A percentile compares a stretch with the other conserved stretches of the same genome.
phyloP scores from a whole-genome alignment of 1,284 basidiomycete genomes.

The Trichosporon faecale region DNA sequence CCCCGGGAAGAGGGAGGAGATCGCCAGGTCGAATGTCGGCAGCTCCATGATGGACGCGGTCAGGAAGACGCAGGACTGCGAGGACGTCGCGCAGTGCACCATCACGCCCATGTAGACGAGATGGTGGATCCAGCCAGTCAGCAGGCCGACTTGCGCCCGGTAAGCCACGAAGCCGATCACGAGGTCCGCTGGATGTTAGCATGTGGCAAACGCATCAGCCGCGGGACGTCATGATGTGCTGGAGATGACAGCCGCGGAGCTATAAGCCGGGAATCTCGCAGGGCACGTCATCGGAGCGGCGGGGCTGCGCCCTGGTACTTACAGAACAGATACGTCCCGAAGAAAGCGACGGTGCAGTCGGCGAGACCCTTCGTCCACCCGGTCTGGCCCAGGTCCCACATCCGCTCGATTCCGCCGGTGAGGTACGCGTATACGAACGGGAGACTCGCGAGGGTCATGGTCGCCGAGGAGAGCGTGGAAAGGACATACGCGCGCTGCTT shows the following conservation, averaged over 20 bases:
- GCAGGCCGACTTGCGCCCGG: constrained; percentile 53
- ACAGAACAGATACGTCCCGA: constrained; percentile 48
- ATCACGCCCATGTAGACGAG: constrained; percentile 58
- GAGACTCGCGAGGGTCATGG: constrained; percentile 56
- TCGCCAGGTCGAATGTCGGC: constrained; percentile 60
- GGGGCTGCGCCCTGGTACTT: constrained; percentile 20
- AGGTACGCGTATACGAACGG: constrained; percentile 57
- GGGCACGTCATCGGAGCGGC: no score
- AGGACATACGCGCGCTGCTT: constrained; percentile 61
- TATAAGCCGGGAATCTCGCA: no score
- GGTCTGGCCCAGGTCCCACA: constrained; percentile 27
- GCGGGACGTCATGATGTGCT: no score
- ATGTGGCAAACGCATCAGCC: neutral
- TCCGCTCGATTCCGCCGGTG: constrained; percentile 29
- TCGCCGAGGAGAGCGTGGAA: constrained; percentile 54
- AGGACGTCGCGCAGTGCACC: constrained; percentile 52
- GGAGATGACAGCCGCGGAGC: no score
- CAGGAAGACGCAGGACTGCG: constrained; percentile 57
- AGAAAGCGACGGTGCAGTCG: constrained; percentile 36
- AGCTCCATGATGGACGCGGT: constrained; percentile 60
- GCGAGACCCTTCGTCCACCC: constrained; percentile 36
- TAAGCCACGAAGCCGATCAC: constrained; percentile 41
- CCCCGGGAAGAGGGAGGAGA: constrained; percentile 56
- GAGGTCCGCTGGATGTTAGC: constrained; percentile 30
- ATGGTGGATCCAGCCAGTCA: constrained; percentile 65